Conservation (phyloP, 2,329 filamentous ascomycete species). For the Aspergillus niger region DNA sequence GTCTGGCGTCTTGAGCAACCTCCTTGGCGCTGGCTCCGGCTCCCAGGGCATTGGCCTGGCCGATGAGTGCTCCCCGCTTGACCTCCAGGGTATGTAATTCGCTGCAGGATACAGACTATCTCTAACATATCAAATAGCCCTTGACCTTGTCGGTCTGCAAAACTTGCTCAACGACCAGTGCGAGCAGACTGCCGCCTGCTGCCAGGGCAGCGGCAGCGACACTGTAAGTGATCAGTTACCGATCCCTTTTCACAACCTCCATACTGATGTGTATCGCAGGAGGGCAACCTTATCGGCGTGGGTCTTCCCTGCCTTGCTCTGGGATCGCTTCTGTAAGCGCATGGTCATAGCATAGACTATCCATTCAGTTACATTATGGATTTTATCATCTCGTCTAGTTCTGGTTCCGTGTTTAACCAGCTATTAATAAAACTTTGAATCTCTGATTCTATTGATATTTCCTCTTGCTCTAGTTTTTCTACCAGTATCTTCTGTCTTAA, state of each 20-base stretch:
- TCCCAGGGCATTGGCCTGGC: conserved; percentile 38
- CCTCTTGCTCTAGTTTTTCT: no score
- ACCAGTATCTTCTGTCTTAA: no score
- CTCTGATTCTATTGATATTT: no score
- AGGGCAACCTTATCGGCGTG: conserved; percentile 34
- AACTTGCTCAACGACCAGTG: conserved; percentile 40
- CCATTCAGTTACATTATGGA: no score
- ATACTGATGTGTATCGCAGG: conserved; percentile 20
- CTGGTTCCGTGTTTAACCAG: no score
- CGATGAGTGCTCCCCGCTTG: conserved; percentile 43
- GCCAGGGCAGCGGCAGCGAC: conserved; percentile 30
- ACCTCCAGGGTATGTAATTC: conserved; percentile 23
- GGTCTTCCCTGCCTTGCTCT: conserved; percentile 40
- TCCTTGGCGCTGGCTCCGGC: conserved; percentile 35
- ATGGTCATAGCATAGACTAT: no score
- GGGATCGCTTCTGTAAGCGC: conserved; percentile 35
- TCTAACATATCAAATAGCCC: conserved; percentile 22
- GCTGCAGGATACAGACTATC: neutral
- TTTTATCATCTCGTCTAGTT: no score
- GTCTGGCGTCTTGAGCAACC: conserved; percentile 33
- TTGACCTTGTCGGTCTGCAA: conserved; percentile 28
- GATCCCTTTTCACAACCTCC: no score
- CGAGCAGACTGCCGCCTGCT: conserved; percentile 43
- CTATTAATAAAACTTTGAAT: no score
- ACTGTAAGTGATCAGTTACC: conserved; percentile 26